Evolutionary conservation across 2,329 filamentous ascomycete genomes (phyloP).

Genomic region (Metarhizium rileyi): DNA sequence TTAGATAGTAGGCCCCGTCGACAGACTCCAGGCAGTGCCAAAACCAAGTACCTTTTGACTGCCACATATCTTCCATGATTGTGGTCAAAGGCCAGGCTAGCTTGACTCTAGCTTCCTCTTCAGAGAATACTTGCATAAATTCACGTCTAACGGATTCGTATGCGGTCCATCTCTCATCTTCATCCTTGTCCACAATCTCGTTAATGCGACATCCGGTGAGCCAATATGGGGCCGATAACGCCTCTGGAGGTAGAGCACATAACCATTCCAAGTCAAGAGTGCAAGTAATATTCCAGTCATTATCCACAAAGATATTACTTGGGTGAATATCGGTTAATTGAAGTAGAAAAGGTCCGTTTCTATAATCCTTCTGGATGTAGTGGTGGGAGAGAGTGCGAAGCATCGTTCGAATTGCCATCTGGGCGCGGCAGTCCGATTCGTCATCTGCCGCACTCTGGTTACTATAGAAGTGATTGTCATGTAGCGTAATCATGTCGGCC

Average conservation of each 20-base stretch:
- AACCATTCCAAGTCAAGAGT: conserved; percentile 27
- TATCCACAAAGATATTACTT: conserved; percentile 26
- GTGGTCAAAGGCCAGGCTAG: not conserved
- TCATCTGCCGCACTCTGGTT: conserved; percentile 15
- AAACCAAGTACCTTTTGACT: conserved; percentile 4
- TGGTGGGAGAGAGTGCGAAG: conserved; percentile 16
- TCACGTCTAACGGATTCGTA: conserved; percentile 10
- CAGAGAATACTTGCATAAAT: conserved; percentile 11
- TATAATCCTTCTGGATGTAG: conserved; percentile 13
- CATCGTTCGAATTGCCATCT: conserved; percentile 18
- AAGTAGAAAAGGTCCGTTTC: conserved; percentile 19
- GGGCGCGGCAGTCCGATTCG: conserved; percentile 16
- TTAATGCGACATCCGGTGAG: conserved; percentile 12
- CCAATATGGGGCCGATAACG: conserved; percentile 13
- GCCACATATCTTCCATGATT: conserved; percentile 5
- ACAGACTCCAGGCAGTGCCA: conserved; percentile 3
- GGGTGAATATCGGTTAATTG: conserved; percentile 22
- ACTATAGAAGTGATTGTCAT: conserved; percentile 15
- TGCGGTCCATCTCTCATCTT: conserved; percentile 5
- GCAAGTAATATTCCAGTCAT: conserved; percentile 24
- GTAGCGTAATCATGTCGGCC: conserved; percentile 15
- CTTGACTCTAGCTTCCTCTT: conserved; percentile 9
- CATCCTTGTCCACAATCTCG: conserved; percentile 6
- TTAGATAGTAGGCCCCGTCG: not conserved
- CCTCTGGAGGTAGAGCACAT: conserved; percentile 16